Percentiles rank a stretch among this genome's conserved stretches.
phyloP scores from a whole-genome alignment of 495 filamentous ascomycete genomes.

The Neurospora sp. region DNA sequence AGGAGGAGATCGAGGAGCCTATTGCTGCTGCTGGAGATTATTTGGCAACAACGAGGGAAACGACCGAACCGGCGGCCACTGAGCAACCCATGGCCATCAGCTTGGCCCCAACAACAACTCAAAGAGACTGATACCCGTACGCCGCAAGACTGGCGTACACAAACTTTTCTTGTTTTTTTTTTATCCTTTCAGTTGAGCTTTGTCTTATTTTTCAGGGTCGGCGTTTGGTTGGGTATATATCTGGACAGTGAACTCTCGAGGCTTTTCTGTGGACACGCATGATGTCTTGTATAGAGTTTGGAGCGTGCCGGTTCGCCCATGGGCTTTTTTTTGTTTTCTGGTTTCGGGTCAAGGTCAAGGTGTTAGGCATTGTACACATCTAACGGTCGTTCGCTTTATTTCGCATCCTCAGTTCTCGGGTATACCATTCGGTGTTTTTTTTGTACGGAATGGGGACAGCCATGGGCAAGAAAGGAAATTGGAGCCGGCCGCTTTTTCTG shows the following conservation, averaged over 20 bases:
- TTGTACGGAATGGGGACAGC: not conserved
- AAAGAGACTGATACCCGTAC: not conserved
- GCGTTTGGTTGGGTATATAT: not conserved
- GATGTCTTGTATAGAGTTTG: not conserved
- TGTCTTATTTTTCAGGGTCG: not conserved
- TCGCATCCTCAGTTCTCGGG: not conserved
- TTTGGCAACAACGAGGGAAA: not conserved
- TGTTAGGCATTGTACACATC: not conserved
- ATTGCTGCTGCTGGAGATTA: not conserved
- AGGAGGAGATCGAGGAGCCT: slow-evolving; percentile 10
- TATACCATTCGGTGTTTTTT: not conserved
- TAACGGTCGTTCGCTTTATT: not conserved
- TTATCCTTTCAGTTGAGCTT: not conserved
- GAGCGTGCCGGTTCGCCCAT: not conserved
- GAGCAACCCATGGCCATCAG: not conserved
- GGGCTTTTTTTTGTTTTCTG: not conserved
- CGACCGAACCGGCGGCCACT: not conserved
- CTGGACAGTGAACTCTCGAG: not conserved
- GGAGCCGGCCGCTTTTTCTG: not conserved
- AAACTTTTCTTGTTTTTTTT: not conserved
- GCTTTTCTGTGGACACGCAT: not conserved
- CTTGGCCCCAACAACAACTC: not conserved
- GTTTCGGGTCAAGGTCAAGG: not conserved
- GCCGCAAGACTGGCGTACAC: not conserved
- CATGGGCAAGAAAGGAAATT: not conserved